Evolutionary conservation across 1,139 yeast genomes (phyloP).

Genomic region (Geotrichum cucujoidarum): DNA sequence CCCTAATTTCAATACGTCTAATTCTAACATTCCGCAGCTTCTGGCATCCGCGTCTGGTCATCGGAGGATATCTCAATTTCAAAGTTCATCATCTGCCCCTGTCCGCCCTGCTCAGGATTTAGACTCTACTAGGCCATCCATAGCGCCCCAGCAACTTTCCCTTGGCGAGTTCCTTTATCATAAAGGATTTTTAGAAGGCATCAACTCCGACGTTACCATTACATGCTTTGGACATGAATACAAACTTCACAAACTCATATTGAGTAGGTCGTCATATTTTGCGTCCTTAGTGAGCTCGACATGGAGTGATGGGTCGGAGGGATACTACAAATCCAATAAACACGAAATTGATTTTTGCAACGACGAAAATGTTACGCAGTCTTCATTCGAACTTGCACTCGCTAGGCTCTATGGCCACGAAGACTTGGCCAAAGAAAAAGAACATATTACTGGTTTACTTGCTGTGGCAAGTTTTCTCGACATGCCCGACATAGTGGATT

Average conservation of each 20-base stretch:
- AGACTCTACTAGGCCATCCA: neutral
- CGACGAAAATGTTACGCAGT: slow-evolving; percentile 41
- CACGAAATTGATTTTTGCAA: slow-evolving; percentile 39
- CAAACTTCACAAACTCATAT: slow-evolving; percentile 43
- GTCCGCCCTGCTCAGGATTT: neutral
- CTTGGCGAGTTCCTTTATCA: slow-evolving; percentile 36
- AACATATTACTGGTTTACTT: slow-evolving; percentile 40
- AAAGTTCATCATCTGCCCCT: slow-evolving; percentile 1
- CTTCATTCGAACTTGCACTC: slow-evolving; percentile 45
- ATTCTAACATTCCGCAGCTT: slow-evolving; percentile 11
- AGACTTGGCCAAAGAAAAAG: slow-evolving; percentile 34
- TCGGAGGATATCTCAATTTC: slow-evolving; percentile 16
- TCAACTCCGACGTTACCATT: slow-evolving; percentile 46
- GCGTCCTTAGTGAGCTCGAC: slow-evolving; percentile 41
- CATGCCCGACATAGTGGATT: slow-evolving; percentile 43
- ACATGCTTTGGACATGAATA: slow-evolving; percentile 44
- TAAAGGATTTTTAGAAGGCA: slow-evolving; percentile 43
- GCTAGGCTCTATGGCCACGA: slow-evolving; percentile 44
- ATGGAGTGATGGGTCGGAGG: slow-evolving; percentile 35
- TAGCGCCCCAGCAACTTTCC: slow-evolving; percentile 19
- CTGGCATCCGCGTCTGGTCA: slow-evolving; percentile 9
- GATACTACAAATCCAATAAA: slow-evolving; percentile 11
- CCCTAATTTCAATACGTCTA: slow-evolving; percentile 3
- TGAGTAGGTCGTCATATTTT: slow-evolving; percentile 46
- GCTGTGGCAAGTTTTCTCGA: slow-evolving; percentile 49